Evolutionary conservation across 805 yeast species (phyloP).

Genomic region (Saccharomycopsis fermentans): DNA sequence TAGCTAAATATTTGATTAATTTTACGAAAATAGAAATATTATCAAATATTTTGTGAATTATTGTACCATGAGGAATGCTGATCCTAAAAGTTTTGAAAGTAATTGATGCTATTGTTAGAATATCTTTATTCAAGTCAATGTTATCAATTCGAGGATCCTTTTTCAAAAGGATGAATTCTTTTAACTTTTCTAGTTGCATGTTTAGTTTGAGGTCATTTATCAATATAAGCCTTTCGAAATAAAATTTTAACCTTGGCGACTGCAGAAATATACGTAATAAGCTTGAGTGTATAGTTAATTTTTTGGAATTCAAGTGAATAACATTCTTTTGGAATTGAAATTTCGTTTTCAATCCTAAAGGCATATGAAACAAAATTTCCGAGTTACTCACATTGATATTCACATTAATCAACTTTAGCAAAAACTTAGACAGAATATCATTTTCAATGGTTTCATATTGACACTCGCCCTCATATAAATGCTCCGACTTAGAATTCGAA

Average conservation of each 20-base stretch:
- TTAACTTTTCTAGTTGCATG: constrained; percentile 1
- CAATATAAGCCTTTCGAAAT: constrained; percentile 41
- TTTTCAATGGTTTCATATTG: background rate
- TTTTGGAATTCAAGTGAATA: constrained; percentile 19
- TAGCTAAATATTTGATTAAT: constrained; percentile 48
- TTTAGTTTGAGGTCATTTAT: constrained; percentile 21
- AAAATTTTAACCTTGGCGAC: constrained; percentile 37
- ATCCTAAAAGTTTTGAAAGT: constrained; percentile 7
- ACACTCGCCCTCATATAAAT: background rate
- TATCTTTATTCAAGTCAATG: constrained; percentile 13
- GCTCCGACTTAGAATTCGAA: background rate
- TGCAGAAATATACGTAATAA: constrained; percentile 39
- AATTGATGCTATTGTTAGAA: background rate
- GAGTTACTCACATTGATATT: constrained; percentile 20
- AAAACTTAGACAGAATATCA: background rate
- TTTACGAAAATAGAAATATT: constrained; percentile 60
- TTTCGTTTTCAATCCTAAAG: constrained; percentile 39
- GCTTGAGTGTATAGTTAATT: constrained; percentile 23
- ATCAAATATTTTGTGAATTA: constrained; percentile 73
- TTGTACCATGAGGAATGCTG: constrained; percentile 16
- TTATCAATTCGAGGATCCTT: constrained; percentile 16
- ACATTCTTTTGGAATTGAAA: constrained; percentile 31
- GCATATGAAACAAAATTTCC: constrained; percentile 29
- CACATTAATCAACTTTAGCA: constrained; percentile 20
- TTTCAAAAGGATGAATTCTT: constrained; percentile 2